These are phyloP conservation scores for Xylariaceae sp. DNA, from an alignment of 2,329 filamentous ascomycete species.

Conservation along the genomic window DNA sequence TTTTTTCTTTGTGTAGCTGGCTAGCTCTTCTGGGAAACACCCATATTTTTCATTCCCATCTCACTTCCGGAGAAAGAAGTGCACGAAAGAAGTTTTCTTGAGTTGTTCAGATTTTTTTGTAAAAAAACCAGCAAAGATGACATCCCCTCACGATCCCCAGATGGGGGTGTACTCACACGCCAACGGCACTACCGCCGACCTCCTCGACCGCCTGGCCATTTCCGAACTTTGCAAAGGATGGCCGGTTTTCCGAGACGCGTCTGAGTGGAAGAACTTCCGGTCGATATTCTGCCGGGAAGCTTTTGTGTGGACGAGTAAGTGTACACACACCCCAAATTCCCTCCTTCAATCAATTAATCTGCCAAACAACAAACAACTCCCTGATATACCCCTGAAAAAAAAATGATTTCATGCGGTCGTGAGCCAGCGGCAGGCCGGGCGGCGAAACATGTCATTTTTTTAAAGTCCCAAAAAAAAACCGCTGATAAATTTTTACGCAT, in stretches of 20 bases:
- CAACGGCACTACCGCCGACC: slow-evolving; percentile 37
- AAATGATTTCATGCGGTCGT: too few species aligned
- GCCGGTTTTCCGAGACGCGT: slow-evolving; percentile 48
- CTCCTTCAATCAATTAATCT: too few species aligned
- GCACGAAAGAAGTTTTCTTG: too few species aligned
- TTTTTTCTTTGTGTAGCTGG: too few species aligned
- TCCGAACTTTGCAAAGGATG: slow-evolving; percentile 50
- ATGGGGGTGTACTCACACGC: slow-evolving; percentile 37
- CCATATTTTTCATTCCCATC: neutral
- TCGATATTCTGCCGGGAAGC: slow-evolving; percentile 42
- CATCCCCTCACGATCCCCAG: slow-evolving; percentile 27
- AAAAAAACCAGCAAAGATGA: slow-evolving; percentile 26
- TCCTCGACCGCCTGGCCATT: slow-evolving; percentile 41
- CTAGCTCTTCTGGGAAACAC: too few species aligned
- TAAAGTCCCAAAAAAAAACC: neutral
- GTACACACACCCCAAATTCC: neutral
- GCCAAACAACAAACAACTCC: too few species aligned
- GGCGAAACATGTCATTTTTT: too few species aligned
- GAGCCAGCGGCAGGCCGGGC: too few species aligned
- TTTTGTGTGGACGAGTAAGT: slow-evolving; percentile 45
- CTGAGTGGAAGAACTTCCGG: slow-evolving; percentile 49
- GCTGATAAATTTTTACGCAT: neutral
- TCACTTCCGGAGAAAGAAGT: too few species aligned
- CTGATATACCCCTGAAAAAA: too few species aligned
- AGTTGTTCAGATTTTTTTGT: too few species aligned